Evolutionary conservation across 2,329 filamentous ascomycete species (phyloP), one percentile per base, ranked within the genome.

Genomic region (Monosporascus sp.): DNA sequence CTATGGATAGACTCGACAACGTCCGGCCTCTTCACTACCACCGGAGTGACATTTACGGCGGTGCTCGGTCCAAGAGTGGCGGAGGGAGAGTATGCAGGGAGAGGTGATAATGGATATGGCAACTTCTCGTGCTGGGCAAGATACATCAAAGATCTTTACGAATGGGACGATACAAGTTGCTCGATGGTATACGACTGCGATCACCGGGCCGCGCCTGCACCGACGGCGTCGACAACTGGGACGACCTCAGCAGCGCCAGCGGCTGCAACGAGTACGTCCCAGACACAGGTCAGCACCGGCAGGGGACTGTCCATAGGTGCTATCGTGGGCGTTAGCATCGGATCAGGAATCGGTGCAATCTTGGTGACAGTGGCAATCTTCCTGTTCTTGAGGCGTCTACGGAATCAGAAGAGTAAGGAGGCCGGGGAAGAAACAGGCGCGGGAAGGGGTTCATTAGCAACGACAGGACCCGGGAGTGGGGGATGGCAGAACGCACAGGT

Each of bases 121-220:
- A 55, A 55, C 18, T 70, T 70, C 46, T 59, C 54, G 2, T 71
- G 68, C 51, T 70, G 64, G 60, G 61, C 66, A 52, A 57, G 31
- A 20, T 61, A 58, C n/a, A 22, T 52, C 25, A 41, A 47, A n/a
- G 50, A 60, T 14, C 50, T 67, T 22, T 70, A 69, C 41, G 52
- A n/a, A 4, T 63, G 63, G 25, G 57, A 58, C 35, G 55, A 53
- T 15, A 60, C 55, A 15, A 54, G 47, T 8, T 71, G 68, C 55
- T 61, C 59, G 17, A 58, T 63, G 49, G 56, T 63, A 6, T 69
- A 69, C 47, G 60, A 65, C 35, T 70, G 68, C 49, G 63, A 65
- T 45, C 67, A 70, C 27, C 48, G 49, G 47, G 35, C 38, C 11
- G 39, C 48, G 8, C 14, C 56, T 22, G 46, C 52, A 11, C 24